Percentiles rank a stretch among this genome's conserved stretches.
These are phyloP conservation scores for Kwoniella europaea DNA, from an alignment of 768 basidiomycete genomes.

Conservation along the genomic window DNA sequence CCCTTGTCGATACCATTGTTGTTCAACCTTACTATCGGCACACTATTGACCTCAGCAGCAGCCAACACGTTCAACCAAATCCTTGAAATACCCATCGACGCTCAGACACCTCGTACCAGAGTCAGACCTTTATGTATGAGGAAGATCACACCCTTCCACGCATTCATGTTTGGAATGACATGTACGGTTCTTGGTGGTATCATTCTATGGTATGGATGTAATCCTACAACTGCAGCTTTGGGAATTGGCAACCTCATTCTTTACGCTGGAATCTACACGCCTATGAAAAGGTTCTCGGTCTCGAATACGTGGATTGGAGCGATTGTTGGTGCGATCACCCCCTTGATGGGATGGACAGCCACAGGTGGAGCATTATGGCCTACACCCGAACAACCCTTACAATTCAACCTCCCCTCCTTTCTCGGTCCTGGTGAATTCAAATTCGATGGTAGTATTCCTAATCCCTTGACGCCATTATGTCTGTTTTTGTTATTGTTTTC, in stretches of 20 bases:
- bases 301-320: slow-evolving; percentile 94
- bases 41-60: slow-evolving; percentile 85
- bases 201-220: slow-evolving; percentile 79
- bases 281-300: slow-evolving; percentile 80
- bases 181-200: slow-evolving; percentile 80
- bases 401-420: slow-evolving; percentile 70
- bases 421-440: slow-evolving; percentile 53
- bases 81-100: slow-evolving; percentile 92
- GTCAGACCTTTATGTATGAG: slow-evolving; percentile 82
- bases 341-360: slow-evolving; percentile 98
- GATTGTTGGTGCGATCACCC: slow-evolving; percentile 88
- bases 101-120: slow-evolving; percentile 92
- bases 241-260: slow-evolving; percentile 83
- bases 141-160: slow-evolving; percentile 83
- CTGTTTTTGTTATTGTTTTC: slow-evolving; percentile 85
- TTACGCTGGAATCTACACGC: slow-evolving; percentile 91
- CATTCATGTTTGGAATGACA: slow-evolving; percentile 72
- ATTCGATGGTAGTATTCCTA: slow-evolving; percentile 61
- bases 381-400: slow-evolving; percentile 66
- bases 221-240: slow-evolving; percentile 80
- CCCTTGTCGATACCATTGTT: slow-evolving; percentile 82
- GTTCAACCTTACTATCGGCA: slow-evolving; percentile 84
- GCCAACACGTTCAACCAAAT: slow-evolving; percentile 95
- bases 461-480: slow-evolving; percentile 77
- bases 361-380: slow-evolving; percentile 80